Base-by-base conservation (phyloP, 192 early-diverging fungal species). In the Rhizophagus prolifer region DNA sequence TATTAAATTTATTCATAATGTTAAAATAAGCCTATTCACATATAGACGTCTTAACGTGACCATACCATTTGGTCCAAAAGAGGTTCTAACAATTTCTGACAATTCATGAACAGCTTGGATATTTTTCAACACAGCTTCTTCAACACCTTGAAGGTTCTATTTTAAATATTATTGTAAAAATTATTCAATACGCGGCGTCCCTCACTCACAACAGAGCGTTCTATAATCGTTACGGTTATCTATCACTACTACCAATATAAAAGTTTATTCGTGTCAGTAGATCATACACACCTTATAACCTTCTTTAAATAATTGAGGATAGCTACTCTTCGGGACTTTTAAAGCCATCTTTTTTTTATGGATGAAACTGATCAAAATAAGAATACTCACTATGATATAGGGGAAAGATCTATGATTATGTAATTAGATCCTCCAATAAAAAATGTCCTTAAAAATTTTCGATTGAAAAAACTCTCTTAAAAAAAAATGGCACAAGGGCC, bases 21-120 rank as follows among this genome's bases (percentile, higher is more conserved):
- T 10, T 28, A 62, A 34, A 74, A 34, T 28, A 26, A 78, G 8
- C 36, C 36, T 38, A 38, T 8, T 38, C 34, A 38, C 7, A 38
- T 38, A 38, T 38, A 38, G 7, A 38, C 36, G 36, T 38, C 36
- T 8, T 38, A 38, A 38, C 36, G 36, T 38, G 36, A n/a, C 61
- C 9, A 71, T 85, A 95, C 95, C 97, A 75, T 99, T 97, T 50
- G 97, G 97, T 26, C 97, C 97, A 70, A 96, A 90, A 26, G 97
- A 99, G 23, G 97, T 99, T 65, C 96, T 91, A 30, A 93, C 92
- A 66, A 97, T 95, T 82, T 95, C 91, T 65, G 93, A 91, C 76
- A 99, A 88, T 81, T 99, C 96, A 85, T 94, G 94, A 38, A 92
- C 93, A 44, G 97, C 97, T 71, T 91, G 89, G 80, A 99, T 99